Evolutionary conservation across 352 stramenopile genomes (phyloP).

Genomic region (Globisporangium recalcitrans): DNA sequence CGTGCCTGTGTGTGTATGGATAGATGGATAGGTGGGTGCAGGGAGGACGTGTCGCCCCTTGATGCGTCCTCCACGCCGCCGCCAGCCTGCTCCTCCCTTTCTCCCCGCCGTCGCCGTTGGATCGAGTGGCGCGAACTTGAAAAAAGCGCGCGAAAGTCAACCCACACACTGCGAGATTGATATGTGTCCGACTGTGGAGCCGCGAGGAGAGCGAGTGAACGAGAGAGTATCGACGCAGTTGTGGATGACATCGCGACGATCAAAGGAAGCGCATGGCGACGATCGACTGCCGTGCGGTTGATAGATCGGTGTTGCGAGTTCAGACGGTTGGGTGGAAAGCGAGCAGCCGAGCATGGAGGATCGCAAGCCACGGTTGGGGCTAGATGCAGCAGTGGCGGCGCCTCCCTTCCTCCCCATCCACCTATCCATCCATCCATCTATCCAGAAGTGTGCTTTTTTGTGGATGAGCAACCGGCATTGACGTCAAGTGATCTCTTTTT

Average conservation of each 20-base stretch:
- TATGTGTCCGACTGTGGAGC: neutral
- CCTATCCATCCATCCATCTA: neutral
- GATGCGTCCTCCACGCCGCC: neutral
- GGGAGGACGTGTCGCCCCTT: neutral
- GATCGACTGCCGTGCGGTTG: neutral
- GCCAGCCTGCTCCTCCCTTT: neutral
- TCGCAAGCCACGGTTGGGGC: neutral
- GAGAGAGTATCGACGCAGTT: neutral
- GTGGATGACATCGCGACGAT: neutral
- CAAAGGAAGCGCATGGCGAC: neutral
- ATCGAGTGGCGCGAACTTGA: neutral
- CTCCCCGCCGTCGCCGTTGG: neutral
- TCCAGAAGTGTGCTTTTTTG: neutral
- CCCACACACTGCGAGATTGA: neutral
- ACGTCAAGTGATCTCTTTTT: neutral
- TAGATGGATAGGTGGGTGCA: conserved; percentile 5
- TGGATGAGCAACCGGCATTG: neutral
- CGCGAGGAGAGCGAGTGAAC: neutral
- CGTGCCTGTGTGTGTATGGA: neutral
- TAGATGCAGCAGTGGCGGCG: neutral
- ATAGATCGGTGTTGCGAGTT: neutral
- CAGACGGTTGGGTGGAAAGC: neutral
- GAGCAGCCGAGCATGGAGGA: neutral
- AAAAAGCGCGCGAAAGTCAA: conserved; percentile 5
- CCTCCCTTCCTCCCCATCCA: neutral